Base-by-base conservation (phyloP, 164 flowering plant genomes). In the Nymphaea colorata region DNA sequence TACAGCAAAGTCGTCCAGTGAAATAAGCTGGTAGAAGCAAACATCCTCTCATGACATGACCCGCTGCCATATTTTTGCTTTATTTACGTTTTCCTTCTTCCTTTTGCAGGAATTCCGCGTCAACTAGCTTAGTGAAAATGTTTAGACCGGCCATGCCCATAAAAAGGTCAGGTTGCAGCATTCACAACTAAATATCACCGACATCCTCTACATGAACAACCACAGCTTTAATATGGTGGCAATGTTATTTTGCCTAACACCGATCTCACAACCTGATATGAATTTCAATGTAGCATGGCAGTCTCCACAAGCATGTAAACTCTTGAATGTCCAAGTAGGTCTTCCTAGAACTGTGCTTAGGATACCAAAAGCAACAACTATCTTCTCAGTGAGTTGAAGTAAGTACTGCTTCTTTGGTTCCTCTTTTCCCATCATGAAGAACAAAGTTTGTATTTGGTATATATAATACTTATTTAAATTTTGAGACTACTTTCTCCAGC, bases 301-400 rank as follows among this genome's bases (percentile, higher is more conserved):
- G 71, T 91, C 95, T 47, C 89, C 95, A 69, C 95, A 91, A 2
- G 87, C 84, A 0, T 93, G 82, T 0, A 91, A 84, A 69, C 88
- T 88, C 79, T 91, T 91, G 15, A 88, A 83, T 41, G 88, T 76
- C 36, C 36, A 1, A 25, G 36, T 25, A 25, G 36, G 36, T 25
- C 36, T 25, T 25, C 36, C 36, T 25, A 25, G 36, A 25, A 25
- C 36, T 25, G 1, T 25, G 36, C 1, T 25, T 65, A 86, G 81
- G 53, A 87, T 85, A 55, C 93, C 91, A 67, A 78, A 91, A 57
- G 89, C 91, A 71, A 89, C 82, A 16, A 96, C 97, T 17, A 91
- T 68, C 75, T 88, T 92, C 80, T 92, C 98, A 69, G 96, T 89
- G 74, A 89, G 96, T 70, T 86, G 94, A 61, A 85, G 70, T 75